Evolutionary conservation across 768 basidiomycete genomes (phyloP), one percentile per base, ranked within the genome.

Genomic region (Kwoniella shandongensis): DNA sequence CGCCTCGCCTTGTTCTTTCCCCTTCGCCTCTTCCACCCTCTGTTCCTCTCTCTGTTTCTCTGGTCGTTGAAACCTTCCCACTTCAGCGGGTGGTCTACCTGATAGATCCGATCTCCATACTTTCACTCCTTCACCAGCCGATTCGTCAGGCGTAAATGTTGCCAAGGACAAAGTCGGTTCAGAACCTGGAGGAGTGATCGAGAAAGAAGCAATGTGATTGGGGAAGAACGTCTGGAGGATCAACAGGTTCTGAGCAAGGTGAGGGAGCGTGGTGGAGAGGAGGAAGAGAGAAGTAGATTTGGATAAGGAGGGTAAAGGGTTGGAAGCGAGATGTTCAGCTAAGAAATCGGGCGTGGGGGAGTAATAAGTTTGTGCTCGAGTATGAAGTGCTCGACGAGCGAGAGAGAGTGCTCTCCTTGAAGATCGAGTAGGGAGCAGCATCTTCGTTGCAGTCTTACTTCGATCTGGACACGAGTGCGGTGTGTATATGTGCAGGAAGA

Each of bases 1-100:
- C 1, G 25, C 51, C 39, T 65, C 56, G 18, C 68, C 63, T 20
- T 51, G 47, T 29, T 38, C 61, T 8, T 22, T 22, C 4, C 67
- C 67, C 40, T 66, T 69, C 41, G 27, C 13, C 56, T 72, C 68
- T 50, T 69, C 70, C 8, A 29, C 58, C 23, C 45, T 18, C 23
- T 23, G 29, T 18, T 13, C 8, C 15, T 23, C n/a, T 18, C 56
- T 18, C 12, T 51, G 50, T 17, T 27, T 30, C 11, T 44, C 48
- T n/a, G 66, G 66, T 27, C 71, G 32, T 30, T 70, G 66, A 48
- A 53, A 70, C 45, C 65, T 49, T 17, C 71, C 71, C 5, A 73
- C 71, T 32, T 69, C 57, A n/a, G 64, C 62, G 0, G 59, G 51
- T 10, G 58, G 59, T 29, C 68, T 27, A 1, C 71, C 68, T 2